phyloP scores from a whole-genome alignment of 2,329 filamentous ascomycete genomes.

The Knoxdaviesia proteae region DNA sequence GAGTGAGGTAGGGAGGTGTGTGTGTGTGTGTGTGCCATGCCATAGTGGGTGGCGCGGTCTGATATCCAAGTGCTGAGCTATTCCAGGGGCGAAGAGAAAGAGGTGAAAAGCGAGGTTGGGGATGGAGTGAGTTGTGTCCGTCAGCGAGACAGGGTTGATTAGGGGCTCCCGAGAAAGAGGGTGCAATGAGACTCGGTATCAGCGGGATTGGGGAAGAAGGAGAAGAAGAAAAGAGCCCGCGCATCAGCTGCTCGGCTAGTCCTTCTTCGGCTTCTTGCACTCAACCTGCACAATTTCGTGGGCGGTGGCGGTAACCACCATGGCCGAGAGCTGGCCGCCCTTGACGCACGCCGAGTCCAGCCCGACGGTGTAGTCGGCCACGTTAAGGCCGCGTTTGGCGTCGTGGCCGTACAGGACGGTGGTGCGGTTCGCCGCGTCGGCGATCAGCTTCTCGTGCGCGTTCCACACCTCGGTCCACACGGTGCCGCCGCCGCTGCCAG shows the following conservation, averaged over 20 bases:
- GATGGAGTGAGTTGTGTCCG: neutral
- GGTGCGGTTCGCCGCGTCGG: slow-evolving; percentile 16
- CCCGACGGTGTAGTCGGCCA: slow-evolving; percentile 53
- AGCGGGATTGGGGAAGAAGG: too few species aligned
- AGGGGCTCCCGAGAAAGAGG: too few species aligned
- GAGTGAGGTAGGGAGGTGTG: too few species aligned
- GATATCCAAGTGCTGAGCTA: too few species aligned
- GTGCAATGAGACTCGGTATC: too few species aligned
- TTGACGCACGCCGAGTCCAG: slow-evolving; percentile 68
- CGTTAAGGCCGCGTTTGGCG: slow-evolving; percentile 42
- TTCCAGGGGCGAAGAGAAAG: neutral
- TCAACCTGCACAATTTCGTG: slow-evolving; percentile 9
- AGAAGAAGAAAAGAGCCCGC: too few species aligned
- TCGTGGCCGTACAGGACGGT: slow-evolving; percentile 84
- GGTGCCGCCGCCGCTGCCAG: slow-evolving; percentile 27
- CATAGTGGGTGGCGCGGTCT: too few species aligned
- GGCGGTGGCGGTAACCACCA: slow-evolving; percentile 32
- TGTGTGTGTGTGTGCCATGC: neutral
- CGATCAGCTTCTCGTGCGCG: slow-evolving; percentile 13
- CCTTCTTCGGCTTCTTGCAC: slow-evolving; percentile 11
- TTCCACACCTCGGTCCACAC: slow-evolving; percentile 50
- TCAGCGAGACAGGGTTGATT: neutral
- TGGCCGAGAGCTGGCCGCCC: slow-evolving; percentile 53
- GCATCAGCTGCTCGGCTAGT: neutral
- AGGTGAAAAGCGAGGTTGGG: neutral